Conservation (phyloP, 2,329 filamentous ascomycete species). For the Harringtonia aguacate region DNA sequence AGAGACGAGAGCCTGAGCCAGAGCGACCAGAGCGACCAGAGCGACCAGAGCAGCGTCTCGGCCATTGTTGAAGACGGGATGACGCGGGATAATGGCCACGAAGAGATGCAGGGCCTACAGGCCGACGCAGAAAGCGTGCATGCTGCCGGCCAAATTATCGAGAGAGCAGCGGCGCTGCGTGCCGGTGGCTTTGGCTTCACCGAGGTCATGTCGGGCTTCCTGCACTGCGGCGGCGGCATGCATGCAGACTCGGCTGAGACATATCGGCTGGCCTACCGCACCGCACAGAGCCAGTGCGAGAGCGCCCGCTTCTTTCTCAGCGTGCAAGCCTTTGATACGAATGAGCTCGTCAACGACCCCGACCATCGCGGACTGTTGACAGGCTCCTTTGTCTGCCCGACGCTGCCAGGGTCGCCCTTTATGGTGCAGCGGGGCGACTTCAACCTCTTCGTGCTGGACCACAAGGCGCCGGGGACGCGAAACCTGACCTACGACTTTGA, state of each 20-base stretch:
- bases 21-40: no score
- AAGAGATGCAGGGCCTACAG: conserved; percentile 3
- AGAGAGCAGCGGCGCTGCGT: conserved; percentile 29
- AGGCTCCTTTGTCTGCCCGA: conserved; percentile 46
- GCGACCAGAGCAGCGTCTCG: no score
- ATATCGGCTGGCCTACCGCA: conserved; percentile 41
- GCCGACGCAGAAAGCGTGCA: conserved; percentile 25
- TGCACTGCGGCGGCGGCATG: conserved; percentile 34
- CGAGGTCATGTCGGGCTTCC: conserved; percentile 53
- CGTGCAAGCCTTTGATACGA: conserved; percentile 43
- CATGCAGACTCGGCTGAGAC: conserved; percentile 33
- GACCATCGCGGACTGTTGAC: conserved; percentile 43
- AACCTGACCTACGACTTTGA: conserved; percentile 53
- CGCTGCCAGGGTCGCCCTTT: conserved; percentile 45
- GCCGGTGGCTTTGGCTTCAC: conserved; percentile 47
- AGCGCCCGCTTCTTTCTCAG: conserved; percentile 48
- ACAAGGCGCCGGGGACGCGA: conserved; percentile 42
- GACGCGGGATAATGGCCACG: no score
- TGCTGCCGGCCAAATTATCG: conserved; percentile 26
- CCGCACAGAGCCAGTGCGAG: conserved; percentile 42
- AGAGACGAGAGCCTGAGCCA: not conserved
- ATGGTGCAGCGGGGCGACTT: conserved; percentile 49
- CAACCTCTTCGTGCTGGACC: conserved; percentile 43
- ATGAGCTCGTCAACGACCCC: conserved; percentile 32
- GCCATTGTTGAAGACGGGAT: no score